Conservation (phyloP, 2,329 filamentous ascomycete genomes). For the Cytospora piceicola region DNA sequence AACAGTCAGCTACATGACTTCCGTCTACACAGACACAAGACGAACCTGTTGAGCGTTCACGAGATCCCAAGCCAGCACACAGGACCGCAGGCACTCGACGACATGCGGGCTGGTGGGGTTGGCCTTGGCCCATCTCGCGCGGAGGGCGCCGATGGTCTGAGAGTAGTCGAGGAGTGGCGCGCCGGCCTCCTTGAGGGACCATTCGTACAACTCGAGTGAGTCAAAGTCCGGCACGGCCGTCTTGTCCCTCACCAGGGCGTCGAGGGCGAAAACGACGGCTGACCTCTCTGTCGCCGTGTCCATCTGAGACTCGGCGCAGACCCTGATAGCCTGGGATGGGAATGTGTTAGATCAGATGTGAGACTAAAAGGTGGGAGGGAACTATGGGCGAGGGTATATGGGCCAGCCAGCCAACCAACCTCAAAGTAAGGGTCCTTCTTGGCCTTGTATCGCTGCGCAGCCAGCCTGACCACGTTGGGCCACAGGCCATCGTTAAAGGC, state of each 20-base stretch:
- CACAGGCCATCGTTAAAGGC: conserved; percentile 61
- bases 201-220: conserved; percentile 58
- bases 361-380: not conserved
- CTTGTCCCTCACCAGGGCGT: conserved; percentile 52
- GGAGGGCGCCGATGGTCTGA: conserved; percentile 54
- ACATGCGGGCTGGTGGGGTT: conserved; percentile 49
- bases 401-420: conserved; percentile 42
- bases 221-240: conserved; percentile 54
- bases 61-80: conserved; percentile 59
- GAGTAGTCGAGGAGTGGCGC: conserved; percentile 45
- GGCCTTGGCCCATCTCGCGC: conserved; percentile 56
- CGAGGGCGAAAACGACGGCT: conserved; percentile 48
- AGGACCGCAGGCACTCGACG: conserved; percentile 54
- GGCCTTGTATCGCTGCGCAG: conserved; percentile 53
- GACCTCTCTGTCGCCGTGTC: conserved; percentile 54
- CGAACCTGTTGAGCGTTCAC: conserved; percentile 60
- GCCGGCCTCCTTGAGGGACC: conserved; percentile 47
- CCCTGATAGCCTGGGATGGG: conserved; percentile 47
- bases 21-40: not conserved
- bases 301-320: conserved; percentile 56
- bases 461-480: conserved; percentile 54
- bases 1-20: conserved; percentile 8
- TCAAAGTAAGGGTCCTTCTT: conserved; percentile 61
- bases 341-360: conserved; percentile 9
- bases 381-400: not conserved